Base-by-base conservation (phyloP, 2,329 filamentous ascomycete genomes). In the Aspergillaceae sp. region DNA sequence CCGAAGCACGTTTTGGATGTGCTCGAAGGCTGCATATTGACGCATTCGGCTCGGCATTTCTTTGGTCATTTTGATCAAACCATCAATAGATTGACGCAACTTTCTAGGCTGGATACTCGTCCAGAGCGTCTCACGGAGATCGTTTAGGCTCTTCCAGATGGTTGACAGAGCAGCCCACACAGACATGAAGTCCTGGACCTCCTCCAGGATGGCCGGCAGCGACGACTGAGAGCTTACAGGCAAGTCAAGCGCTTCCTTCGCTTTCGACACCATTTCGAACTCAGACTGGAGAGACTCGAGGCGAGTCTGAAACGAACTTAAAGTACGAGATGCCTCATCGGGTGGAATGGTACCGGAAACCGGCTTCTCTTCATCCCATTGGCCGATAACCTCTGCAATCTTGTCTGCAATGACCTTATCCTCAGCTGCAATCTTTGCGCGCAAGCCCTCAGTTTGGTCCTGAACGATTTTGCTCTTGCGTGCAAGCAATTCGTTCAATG, bases 31-130 rank as follows among this genome's bases (percentile, higher is more conserved):
- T 56, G 94, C 91, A 66, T 99, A 99, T 62, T 98, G 94, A 50
- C 94, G 84, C 91, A 98, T 97, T 49, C 92, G 84, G 68, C 89
- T 95, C 0, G 94, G 92, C 92, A 98, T 97, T 52, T 97, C 91
- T 71, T 95, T 97, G 33, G 90, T 97, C 79, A 94, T 94, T 74
- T 95, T 95, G 65, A 97, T 87, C 44, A 97, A 78, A 41, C 85
- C 84, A 61, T 98, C 91, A 43, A 99, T 83, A 51, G 87, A 86
- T 56, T 86, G 80, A 34, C 92, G 82, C 48, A 98, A 82, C 70
- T 97, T 98, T 52, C 92, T 81, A 6, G 94, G 91, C 62, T 97
- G 89, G 1, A 98, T 86, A 60, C 87, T 95, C 47, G 85, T 94
- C 94, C 94, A 99, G 1, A 94, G 77, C 44, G 82, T 86, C 58